Evolutionary conservation across 257 asterid genomes (phyloP), one percentile per base, ranked within the genome.

Genomic region (Ligustrum vulgare): DNA sequence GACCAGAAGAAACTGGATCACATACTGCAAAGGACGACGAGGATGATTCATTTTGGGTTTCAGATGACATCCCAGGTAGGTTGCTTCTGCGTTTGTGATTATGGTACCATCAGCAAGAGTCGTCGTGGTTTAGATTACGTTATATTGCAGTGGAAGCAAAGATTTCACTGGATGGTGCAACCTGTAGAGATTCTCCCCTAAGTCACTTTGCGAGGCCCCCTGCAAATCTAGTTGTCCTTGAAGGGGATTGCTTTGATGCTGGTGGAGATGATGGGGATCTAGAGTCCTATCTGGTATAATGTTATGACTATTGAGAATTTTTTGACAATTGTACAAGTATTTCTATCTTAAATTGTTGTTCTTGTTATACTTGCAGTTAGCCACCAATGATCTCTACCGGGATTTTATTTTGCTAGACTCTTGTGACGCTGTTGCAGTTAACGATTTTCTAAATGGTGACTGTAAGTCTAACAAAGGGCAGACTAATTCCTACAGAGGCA

Each of bases 241-340:
- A 94, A 88, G 96, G 98, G 71, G 99, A 94, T 84, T 92, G 98
- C 89, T 86, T 94, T 74, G 98, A 94, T 80, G 82, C 87, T 77
- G 80, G 75, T 75, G 88, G 91, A 36, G 96, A 91, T 77, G 83
- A 89, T 66, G 98, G 98, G 73, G 99, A 94, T 80, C 89, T 94
- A n/a, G 98, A 94, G 85, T 87, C 96, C 39, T 94, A 92, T 85
- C 91, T 91, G 97, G 99, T 94, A 91, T 37, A 71, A 70, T 20
- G 58, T 18, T 65, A 67, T 70, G 69, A 43, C 65, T 72, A 43
- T 72, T 63, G n/a, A 56, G 28, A 13, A 31, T 77, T 18, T 64
- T 64, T 67, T 67, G 37, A 68, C n/a, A 36, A 16, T 31, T 31
- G 32, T 70, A 65, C 70, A 49, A 37, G 39, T 69, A 49, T 43